phyloP scores from a whole-genome alignment of 164 flowering plant species.

The Piper longum region DNA sequence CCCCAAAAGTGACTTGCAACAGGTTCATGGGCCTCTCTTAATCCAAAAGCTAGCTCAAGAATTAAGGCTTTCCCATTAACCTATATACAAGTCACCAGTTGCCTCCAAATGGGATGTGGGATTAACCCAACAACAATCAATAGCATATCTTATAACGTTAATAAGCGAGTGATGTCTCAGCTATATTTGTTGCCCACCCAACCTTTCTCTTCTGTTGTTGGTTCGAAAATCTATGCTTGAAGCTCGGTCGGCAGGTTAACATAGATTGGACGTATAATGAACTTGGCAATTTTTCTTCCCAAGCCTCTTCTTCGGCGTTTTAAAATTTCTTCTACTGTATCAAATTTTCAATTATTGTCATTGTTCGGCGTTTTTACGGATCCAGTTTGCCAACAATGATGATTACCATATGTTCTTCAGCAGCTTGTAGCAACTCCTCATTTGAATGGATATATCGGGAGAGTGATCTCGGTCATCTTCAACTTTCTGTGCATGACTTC shows the following conservation, averaged over 20 bases:
- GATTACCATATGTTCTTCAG: constrained; percentile 80
- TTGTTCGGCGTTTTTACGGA: constrained; percentile 95
- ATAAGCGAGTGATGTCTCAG: constrained; percentile 88
- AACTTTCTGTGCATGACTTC: constrained; percentile 60
- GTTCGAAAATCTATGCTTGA: constrained; percentile 90
- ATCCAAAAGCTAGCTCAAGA: no score
- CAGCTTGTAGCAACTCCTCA: constrained; percentile 71
- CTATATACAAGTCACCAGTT: no score
- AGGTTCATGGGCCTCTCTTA: no score
- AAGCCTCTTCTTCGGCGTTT: constrained; percentile 80
- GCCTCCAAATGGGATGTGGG: no score
- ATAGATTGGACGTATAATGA: constrained; percentile 92
- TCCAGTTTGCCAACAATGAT: constrained; percentile 95
- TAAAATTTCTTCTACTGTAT: constrained; percentile 84
- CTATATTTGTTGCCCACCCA: constrained; percentile 83
- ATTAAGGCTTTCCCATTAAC: no score
- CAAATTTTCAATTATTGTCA: constrained; percentile 28
- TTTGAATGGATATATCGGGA: constrained; percentile 64
- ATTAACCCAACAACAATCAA: no score
- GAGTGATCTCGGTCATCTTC: constrained; percentile 78
- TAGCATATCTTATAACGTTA: constrained; percentile 84
- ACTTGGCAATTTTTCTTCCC: constrained; percentile 84
- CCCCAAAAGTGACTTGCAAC: no score
- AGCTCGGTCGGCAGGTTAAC: constrained; percentile 93
- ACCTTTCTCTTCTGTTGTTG: constrained; percentile 96